A percentile compares a stretch with the other conserved stretches of the same genome.
These are phyloP conservation scores for Corinectria fuckeliana DNA, from an alignment of 2,329 filamentous ascomycete species.

Conservation along the genomic window DNA sequence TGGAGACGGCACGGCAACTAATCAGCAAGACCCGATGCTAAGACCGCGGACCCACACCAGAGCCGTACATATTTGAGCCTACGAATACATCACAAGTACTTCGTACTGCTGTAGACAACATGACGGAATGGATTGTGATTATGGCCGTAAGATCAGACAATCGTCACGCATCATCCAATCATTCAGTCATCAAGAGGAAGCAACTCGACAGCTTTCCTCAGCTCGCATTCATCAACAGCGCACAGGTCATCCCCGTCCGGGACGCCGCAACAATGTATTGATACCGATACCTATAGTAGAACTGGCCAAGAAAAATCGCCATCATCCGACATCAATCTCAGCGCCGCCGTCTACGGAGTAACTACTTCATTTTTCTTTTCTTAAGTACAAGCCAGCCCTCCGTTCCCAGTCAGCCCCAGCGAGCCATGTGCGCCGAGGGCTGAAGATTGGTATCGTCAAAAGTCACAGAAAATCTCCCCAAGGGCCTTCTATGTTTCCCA, in stretches of 20 bases:
- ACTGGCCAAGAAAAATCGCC: slow-evolving; percentile 8
- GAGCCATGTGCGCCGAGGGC: slow-evolving; percentile 17
- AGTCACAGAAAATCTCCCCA: slow-evolving; percentile 17
- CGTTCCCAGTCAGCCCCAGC: not conserved
- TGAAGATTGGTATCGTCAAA: slow-evolving; percentile 30
- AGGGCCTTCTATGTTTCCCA: slow-evolving; percentile 22
- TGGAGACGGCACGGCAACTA: not conserved
- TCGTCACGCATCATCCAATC: too few relatives aligned
- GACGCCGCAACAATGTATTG: slow-evolving; percentile 8
- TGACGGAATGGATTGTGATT: too few relatives aligned
- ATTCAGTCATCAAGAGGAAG: not conserved
- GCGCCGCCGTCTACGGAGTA: not conserved
- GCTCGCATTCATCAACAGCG: slow-evolving; percentile 11
- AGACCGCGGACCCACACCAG: not conserved
- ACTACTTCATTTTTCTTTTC: too few relatives aligned
- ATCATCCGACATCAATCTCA: slow-evolving; percentile 14
- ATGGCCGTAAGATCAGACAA: too few relatives aligned
- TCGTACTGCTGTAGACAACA: too few relatives aligned
- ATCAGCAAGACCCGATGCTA: not conserved
- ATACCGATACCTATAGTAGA: slow-evolving; percentile 13
- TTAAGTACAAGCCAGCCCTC: not conserved
- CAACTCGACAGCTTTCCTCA: not conserved
- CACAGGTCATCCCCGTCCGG: slow-evolving; percentile 11
- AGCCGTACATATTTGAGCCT: too few relatives aligned
- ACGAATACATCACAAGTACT: too few relatives aligned